Base-by-base conservation (phyloP, 768 basidiomycete genomes). In the Auriscalpium orientale region DNA sequence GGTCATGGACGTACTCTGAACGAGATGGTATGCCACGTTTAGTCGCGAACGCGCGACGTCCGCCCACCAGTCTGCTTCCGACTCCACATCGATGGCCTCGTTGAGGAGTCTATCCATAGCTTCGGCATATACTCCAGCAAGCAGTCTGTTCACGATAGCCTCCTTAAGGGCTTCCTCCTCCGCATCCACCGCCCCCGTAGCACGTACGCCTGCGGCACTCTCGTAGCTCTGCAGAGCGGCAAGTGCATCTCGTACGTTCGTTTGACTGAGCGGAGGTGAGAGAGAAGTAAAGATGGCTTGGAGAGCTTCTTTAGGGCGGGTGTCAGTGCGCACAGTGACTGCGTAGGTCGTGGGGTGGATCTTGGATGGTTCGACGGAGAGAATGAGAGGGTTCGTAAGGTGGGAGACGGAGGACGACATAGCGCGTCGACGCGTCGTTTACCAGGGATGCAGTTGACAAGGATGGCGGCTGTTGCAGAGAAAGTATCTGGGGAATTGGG, bases 41-140 rank as follows among this genome's bases (percentile, higher is more conserved):
- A 70, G 61, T 28, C 74, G 65, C 3, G 87, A 91, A 35, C 81
- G 76, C 59, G 86, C 84, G 44, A 88, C 67, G 33, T 82, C 78
- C 15, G 78, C 76, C 94, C 94, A 98, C 87, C 89, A 97, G 46
- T 88, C 81, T 18, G 89, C 82, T 63, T 93, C 90, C 8, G 76
- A 70, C 62, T 94, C 91, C 12, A 84, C 81, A 36, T 82, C 68
- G 9, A 80, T 74, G 1, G 93, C 89, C 64, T 90, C 82, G 10
- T 73, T 65, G 56, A 95, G 68, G 56, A 84, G 81, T 20, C 73
- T 64, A 58, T 90, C 80, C 63, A 94, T 70, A 1, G 82, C 77
- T 53, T 85, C 78, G 6, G 81, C 73, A 64, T 91, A 92, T 15
- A 89, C 57, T 8, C 76, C 77, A 5, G 82, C 74, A 0, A 80